phyloP scores from a whole-genome alignment of 1,284 basidiomycete species.

The Kwoniella shivajii region DNA sequence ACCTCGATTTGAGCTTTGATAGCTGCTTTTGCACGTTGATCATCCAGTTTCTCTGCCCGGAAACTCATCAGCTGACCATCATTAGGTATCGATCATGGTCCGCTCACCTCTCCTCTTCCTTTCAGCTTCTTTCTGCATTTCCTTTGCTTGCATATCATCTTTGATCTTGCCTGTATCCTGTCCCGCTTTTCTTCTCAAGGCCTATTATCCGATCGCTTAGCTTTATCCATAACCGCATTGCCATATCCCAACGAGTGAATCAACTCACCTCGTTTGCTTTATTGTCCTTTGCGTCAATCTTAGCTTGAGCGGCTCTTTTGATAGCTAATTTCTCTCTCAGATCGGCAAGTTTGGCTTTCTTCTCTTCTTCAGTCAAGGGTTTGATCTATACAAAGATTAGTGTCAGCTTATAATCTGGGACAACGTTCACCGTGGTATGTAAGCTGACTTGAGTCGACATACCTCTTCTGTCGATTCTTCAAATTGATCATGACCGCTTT shows the following conservation, averaged over 20 bases:
- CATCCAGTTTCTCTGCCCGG: conserved; percentile 75
- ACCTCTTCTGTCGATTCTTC: conserved; percentile 95
- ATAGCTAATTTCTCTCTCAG: conserved; percentile 73
- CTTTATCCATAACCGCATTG: not conserved
- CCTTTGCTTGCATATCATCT: conserved; percentile 76
- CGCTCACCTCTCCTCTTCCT: conserved; percentile 70
- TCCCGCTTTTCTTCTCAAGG: conserved; percentile 77
- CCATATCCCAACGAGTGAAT: not conserved
- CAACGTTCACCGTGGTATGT: not conserved
- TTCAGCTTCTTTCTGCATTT: conserved; percentile 74
- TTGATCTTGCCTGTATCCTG: conserved; percentile 73
- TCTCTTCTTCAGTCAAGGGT: conserved; percentile 94
- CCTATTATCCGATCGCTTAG: conserved; percentile 25
- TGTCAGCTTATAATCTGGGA: not conserved
- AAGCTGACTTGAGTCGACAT: conserved; percentile 20
- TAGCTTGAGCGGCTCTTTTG: conserved; percentile 71
- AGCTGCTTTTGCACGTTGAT: conserved; percentile 76
- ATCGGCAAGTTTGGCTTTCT: conserved; percentile 76
- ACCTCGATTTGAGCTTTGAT: conserved; percentile 87
- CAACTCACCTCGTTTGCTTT: conserved; percentile 68
- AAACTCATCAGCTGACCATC: not conserved
- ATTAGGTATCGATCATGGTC: not conserved
- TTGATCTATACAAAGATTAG: conserved; percentile 39
- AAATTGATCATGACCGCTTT: conserved; percentile 90
- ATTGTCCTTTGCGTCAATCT: conserved; percentile 69